Evolutionary conservation across 148 eudicot genomes (phyloP), one percentile per base, ranked within the genome.

Genomic region (Nyssa sinensis): DNA sequence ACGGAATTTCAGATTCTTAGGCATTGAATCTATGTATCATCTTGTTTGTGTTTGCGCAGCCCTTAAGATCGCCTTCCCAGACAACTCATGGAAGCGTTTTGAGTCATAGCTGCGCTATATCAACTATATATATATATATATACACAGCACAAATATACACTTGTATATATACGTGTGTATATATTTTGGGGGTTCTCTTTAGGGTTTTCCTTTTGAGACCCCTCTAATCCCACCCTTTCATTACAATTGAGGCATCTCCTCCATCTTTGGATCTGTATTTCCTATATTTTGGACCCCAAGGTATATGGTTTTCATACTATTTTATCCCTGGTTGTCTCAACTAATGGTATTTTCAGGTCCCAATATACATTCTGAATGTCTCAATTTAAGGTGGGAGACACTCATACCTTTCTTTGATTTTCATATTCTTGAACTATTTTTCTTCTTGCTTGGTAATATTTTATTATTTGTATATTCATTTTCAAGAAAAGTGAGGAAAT

Each of bases 51-150:
- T 34, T 67, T 35, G 93, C 87, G 93, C 86, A 67, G 91, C 97
- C 97, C 93, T 91, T 91, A 91, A 88, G 92, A 90, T 88, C 92
- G 94, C 91, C 97, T 90, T 92, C 90, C 90, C 74, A n/a, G 69
- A 5, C 55, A 58, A 73, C 3, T 23, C 58, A 88, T 92, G 94
- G 92, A 92, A 92, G 92, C 92, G 94, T 88, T 83, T 93, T 79
- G 95, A 90, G 97, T 88, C 95, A 92, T 92, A 88, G 97, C 95
- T 67, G 90, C 93, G 93, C 90, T 60, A 90, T 23, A 88, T 86
- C 35, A 81, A 90, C 28, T 17, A n/a, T 11, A 27, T 62, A 19
- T 44, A 30, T 32, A 59, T 51, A 64, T 19, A 1, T 76, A 19
- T 62, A 27, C 31, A 37, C 37, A n/a, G n/a, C n/a, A n/a, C n/a